phyloP scores from a whole-genome alignment of 805 yeast genomes.

The Saccharomycopsis schoenii region DNA sequence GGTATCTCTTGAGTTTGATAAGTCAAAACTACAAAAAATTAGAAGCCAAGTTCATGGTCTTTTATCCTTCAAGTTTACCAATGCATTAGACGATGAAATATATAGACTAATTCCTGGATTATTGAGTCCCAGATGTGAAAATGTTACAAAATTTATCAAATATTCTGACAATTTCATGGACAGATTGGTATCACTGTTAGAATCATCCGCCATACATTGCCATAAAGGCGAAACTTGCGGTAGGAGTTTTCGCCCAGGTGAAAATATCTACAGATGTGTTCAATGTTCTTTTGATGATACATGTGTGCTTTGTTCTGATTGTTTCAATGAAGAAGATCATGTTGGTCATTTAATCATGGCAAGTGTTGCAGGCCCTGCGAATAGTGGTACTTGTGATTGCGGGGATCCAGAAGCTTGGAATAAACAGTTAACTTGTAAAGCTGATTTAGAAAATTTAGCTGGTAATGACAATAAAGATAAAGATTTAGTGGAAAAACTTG shows the following conservation, averaged over 20 bases:
- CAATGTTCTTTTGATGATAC: constrained; percentile 73
- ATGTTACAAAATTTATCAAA: not conserved
- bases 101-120: not conserved
- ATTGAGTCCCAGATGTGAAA: not conserved
- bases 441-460: constrained; percentile 7
- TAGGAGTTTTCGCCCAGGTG: constrained; percentile 46
- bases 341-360: constrained; percentile 47
- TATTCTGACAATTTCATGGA: not conserved
- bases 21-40: not conserved
- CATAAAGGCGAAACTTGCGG: constrained; percentile 64
- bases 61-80: not conserved
- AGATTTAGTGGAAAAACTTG: constrained; percentile 31
- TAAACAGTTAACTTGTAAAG: constrained; percentile 25
- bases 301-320: constrained; percentile 64
- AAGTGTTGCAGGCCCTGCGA: constrained; percentile 21
- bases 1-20: not conserved
- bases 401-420: constrained; percentile 86
- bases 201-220: constrained; percentile 13
- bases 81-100: not conserved
- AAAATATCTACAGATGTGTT: constrained; percentile 59
- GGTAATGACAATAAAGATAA: constrained; percentile 25
- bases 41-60: not conserved
- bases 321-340: constrained; percentile 67
- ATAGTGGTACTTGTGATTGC: constrained; percentile 68
- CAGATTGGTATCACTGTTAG: not conserved